Evolutionary conservation across 176 grass and related monocot genomes (phyloP).

Genomic region (Oryza longistaminata): DNA sequence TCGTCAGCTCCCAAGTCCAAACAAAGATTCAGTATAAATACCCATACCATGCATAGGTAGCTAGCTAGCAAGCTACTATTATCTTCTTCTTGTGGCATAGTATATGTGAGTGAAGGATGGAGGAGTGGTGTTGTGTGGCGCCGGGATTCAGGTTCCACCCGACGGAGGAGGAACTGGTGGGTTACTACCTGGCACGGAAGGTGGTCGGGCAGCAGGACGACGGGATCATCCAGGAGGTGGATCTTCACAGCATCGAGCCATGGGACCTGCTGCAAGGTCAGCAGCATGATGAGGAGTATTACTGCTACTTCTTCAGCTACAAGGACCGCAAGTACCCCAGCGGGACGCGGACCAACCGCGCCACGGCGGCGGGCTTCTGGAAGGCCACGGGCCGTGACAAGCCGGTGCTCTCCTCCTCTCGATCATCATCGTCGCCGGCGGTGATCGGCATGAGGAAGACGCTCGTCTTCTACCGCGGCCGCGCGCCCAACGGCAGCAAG

Average conservation of each 20-base stretch:
- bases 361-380: slow-evolving; percentile 83
- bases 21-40: not conserved
- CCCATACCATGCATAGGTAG: not conserved
- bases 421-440: not conserved
- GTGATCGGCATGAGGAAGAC: slow-evolving; percentile 95
- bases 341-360: slow-evolving; percentile 78
- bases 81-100: slow-evolving; percentile 18
- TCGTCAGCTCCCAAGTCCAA: not conserved
- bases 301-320: slow-evolving; percentile 86
- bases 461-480: slow-evolving; percentile 76
- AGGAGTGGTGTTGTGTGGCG: slow-evolving; percentile 53
- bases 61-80: not conserved
- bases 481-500: slow-evolving; percentile 71
- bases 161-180: slow-evolving; percentile 94
- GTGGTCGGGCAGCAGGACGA: slow-evolving; percentile 35
- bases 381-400: slow-evolving; percentile 95
- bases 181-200: slow-evolving; percentile 78
- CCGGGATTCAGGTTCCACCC: slow-evolving; percentile 94
- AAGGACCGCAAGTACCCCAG: slow-evolving; percentile 84
- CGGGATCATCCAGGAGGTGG: slow-evolving; percentile 67
- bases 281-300: slow-evolving; percentile 38
- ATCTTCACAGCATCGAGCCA: slow-evolving; percentile 81
- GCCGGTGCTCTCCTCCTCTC: slow-evolving; percentile 46
- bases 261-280: slow-evolving; percentile 78
- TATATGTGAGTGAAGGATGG: not conserved